A percentile compares a stretch with the other conserved stretches of the same genome.
These are phyloP conservation scores for Penicillium brevicompactum DNA, from an alignment of 2,329 filamentous ascomycete species.

Conservation along the genomic window DNA sequence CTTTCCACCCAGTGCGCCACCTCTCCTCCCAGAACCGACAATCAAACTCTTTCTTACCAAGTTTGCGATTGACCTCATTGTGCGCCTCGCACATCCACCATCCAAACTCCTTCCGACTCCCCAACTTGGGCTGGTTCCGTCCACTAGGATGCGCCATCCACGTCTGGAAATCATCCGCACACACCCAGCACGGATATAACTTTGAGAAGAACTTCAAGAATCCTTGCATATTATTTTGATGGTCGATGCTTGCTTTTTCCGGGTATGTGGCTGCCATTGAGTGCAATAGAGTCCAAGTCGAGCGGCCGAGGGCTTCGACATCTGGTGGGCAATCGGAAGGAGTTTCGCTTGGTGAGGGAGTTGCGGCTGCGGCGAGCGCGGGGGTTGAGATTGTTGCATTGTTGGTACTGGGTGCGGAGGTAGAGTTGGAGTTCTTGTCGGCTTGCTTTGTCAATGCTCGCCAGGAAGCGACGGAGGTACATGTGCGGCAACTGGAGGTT, in stretches of 20 bases:
- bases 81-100: slow-evolving; percentile 55
- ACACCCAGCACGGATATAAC: slow-evolving; percentile 94
- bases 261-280: slow-evolving; percentile 89
- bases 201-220: slow-evolving; percentile 83
- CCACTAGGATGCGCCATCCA: slow-evolving; percentile 68
- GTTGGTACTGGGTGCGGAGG: slow-evolving; percentile 21
- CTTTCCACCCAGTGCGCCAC: slow-evolving; percentile 85
- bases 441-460: slow-evolving; percentile 46
- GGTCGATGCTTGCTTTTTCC: slow-evolving; percentile 61
- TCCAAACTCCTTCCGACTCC: slow-evolving; percentile 51
- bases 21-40: slow-evolving; percentile 89
- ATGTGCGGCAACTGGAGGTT: slow-evolving; percentile 48
- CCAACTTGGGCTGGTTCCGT: slow-evolving; percentile 64
- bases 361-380: slow-evolving; percentile 35
- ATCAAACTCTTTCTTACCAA: slow-evolving; percentile 90
- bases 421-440: slow-evolving; percentile 19
- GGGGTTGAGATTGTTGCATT: slow-evolving; percentile 37
- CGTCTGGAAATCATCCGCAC: slow-evolving; percentile 83
- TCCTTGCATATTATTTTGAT: slow-evolving; percentile 74
- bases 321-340: slow-evolving; percentile 82
- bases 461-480: slow-evolving; percentile 52
- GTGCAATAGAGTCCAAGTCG: slow-evolving; percentile 92
- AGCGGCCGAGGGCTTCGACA: slow-evolving; percentile 81
- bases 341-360: slow-evolving; percentile 31
- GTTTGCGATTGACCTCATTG: slow-evolving; percentile 63